A percentile compares a stretch with the other conserved stretches of the same genome.
phyloP scores from a whole-genome alignment of 2,329 filamentous ascomycete genomes.

The Aspergillus oerlinghausenensis region DNA sequence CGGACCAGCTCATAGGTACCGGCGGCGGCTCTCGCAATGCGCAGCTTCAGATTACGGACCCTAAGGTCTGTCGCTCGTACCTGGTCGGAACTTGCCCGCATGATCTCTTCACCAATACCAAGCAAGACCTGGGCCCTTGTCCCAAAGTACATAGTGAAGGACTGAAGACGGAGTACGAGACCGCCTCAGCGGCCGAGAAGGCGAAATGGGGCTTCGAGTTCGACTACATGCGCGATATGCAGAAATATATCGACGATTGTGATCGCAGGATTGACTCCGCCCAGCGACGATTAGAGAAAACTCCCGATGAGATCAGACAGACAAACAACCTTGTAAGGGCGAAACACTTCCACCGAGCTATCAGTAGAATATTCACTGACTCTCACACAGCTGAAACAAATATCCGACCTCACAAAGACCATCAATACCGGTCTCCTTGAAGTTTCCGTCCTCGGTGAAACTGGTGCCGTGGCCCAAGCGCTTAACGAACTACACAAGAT shows the following conservation, averaged over 20 bases:
- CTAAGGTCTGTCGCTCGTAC: conserved; percentile 92
- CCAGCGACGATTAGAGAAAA: conserved; percentile 90
- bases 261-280: conserved; percentile 88
- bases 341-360: background rate
- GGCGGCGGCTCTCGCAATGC: conserved; percentile 68
- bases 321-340: conserved; percentile 70
- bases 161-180: conserved; percentile 84
- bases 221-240: conserved; percentile 93
- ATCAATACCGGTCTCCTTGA: conserved; percentile 81
- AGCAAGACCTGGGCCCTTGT: conserved; percentile 90
- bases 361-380: background rate
- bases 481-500: conserved; percentile 86
- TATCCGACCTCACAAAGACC: conserved; percentile 71
- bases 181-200: conserved; percentile 64
- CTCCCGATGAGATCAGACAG: conserved; percentile 92
- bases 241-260: conserved; percentile 95
- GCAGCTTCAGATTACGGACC: conserved; percentile 82
- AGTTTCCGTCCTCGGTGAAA: conserved; percentile 77
- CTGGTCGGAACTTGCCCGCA: conserved; percentile 92
- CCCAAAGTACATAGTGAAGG: conserved; percentile 83
- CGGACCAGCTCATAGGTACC: conserved; percentile 71
- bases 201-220: conserved; percentile 85
- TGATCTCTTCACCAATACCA: conserved; percentile 99
- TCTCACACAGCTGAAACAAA: conserved; percentile 65
- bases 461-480: conserved; percentile 73